Conservation (phyloP, 2,329 filamentous ascomycete species). For the Alternaria arborescens region DNA sequence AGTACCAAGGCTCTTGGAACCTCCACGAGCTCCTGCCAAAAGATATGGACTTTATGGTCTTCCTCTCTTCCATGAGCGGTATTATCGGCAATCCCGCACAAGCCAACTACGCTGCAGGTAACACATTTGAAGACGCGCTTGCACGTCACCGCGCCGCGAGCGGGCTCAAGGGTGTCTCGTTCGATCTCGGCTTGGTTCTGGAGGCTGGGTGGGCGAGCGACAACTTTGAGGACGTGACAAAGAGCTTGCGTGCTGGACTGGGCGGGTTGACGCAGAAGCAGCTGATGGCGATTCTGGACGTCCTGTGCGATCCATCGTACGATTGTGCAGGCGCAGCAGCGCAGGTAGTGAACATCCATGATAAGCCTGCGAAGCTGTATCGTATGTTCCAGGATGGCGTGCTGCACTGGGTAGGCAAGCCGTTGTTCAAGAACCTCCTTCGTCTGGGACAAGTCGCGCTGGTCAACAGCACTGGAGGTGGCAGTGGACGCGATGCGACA, state of each 20-base stretch:
- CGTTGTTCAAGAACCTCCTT: constrained; percentile 15
- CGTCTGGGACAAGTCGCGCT: constrained; percentile 15
- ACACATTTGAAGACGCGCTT: constrained; percentile 17
- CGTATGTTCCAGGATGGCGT: constrained; percentile 16
- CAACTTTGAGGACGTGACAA: constrained; percentile 14
- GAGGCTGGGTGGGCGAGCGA: constrained; percentile 16
- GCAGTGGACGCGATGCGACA: constrained; percentile 5
- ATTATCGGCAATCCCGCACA: constrained; percentile 26
- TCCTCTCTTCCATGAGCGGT: constrained; percentile 29
- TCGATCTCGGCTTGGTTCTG: constrained; percentile 12
- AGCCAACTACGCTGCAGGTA: constrained; percentile 33
- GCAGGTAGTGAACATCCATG: constrained; percentile 15
- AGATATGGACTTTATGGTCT: constrained; percentile 27
- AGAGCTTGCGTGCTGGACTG: constrained; percentile 14
- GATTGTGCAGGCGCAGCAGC: constrained; percentile 6
- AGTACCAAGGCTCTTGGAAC: constrained; percentile 29
- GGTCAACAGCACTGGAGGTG: constrained; percentile 10
- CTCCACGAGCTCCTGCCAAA: constrained; percentile 25
- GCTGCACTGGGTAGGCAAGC: constrained; percentile 14
- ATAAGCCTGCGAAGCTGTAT: constrained; percentile 16
- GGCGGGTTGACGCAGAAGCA: constrained; percentile 17
- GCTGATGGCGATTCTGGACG: constrained; percentile 15
- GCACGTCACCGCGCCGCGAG: constrained; percentile 13
- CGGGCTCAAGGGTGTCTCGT: constrained; percentile 14
- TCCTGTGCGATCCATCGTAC: constrained; percentile 12